A percentile compares a stretch with the other conserved stretches of the same genome.
phyloP scores from a whole-genome alignment of 495 filamentous ascomycete species.

The Hypoxylon lienhwacheense region DNA sequence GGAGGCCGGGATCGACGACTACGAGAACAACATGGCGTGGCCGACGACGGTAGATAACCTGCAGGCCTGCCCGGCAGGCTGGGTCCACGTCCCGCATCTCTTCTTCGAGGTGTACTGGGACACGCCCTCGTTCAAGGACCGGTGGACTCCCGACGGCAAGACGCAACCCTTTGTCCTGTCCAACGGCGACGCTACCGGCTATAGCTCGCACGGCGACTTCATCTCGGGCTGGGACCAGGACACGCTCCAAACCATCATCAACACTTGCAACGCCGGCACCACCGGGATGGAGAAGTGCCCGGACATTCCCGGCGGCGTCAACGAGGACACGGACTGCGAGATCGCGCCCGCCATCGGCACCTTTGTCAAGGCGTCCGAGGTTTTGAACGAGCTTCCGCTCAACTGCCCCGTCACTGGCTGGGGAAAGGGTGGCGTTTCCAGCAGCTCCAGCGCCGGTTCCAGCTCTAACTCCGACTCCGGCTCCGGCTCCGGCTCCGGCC shows the following conservation, averaged over 20 bases:
- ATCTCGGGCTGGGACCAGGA: conserved; percentile 70
- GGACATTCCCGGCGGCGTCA: conserved; percentile 45
- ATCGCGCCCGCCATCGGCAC: conserved; percentile 48
- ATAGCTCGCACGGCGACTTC: conserved; percentile 68
- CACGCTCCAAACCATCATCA: conserved; percentile 62
- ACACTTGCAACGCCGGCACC: conserved; percentile 60
- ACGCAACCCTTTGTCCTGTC: conserved; percentile 67
- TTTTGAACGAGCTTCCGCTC: conserved; percentile 56
- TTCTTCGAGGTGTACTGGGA: conserved; percentile 72
- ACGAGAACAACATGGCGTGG: conserved; percentile 56
- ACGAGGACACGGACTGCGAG: conserved; percentile 50
- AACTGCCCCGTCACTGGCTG: conserved; percentile 56
- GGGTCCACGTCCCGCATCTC: conserved; percentile 59
- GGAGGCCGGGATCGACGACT: conserved; percentile 57
- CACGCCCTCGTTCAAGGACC: conserved; percentile 56
- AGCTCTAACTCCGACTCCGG: conserved; percentile 3
- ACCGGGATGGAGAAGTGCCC: conserved; percentile 60
- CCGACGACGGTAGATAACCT: conserved; percentile 56
- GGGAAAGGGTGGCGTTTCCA: conserved; percentile 39
- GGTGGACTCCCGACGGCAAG: conserved; percentile 59
- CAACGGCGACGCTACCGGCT: conserved; percentile 62
- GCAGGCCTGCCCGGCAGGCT: conserved; percentile 61
- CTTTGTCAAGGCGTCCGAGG: conserved; percentile 31
- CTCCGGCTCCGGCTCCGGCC: not conserved
- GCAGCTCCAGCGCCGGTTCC: conserved; percentile 31